A percentile compares a stretch with the other conserved stretches of the same genome.
phyloP scores from a whole-genome alignment of 169 alveolate genomes.

The Plasmodium blacklocki region DNA sequence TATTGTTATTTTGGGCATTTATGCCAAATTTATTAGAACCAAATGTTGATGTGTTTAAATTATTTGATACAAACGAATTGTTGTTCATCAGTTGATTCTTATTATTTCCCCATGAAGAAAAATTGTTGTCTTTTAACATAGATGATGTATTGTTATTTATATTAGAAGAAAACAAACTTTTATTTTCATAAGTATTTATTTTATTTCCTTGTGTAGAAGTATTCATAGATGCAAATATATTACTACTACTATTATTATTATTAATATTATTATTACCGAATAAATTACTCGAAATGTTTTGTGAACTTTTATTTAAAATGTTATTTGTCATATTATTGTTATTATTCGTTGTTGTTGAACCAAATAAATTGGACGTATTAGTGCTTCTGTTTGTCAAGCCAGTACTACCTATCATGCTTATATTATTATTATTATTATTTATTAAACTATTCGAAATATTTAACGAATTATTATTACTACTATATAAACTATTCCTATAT shows the following conservation, averaged over 20 bases:
- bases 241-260: conserved; percentile 13
- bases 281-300: conserved; percentile 16
- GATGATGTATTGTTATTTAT: background rate
- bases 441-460: conserved; percentile 22
- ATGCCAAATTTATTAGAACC: background rate
- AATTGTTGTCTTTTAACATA: conserved; percentile 4
- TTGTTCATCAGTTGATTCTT: conserved; percentile 25
- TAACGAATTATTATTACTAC: conserved; percentile 11
- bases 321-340: conserved; percentile 20
- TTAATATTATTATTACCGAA: conserved; percentile 10
- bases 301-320: conserved; percentile 8
- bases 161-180: conserved; percentile 9
- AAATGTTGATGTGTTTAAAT: background rate
- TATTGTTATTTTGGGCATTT: background rate
- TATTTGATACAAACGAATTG: conserved; percentile 24
- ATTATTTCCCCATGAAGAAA: conserved; percentile 7
- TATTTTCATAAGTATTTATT: conserved; percentile 8
- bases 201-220: conserved; percentile 4
- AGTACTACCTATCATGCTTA: background rate
- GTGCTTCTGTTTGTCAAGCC: conserved; percentile 16
- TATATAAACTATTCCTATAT: conserved; percentile 10
- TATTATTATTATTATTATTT: background rate
- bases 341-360: background rate
- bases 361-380: conserved; percentile 6
- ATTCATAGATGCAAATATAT: conserved; percentile 12